phyloP scores from a whole-genome alignment of 495 filamentous ascomycete genomes.

The Letharia columbiana region DNA sequence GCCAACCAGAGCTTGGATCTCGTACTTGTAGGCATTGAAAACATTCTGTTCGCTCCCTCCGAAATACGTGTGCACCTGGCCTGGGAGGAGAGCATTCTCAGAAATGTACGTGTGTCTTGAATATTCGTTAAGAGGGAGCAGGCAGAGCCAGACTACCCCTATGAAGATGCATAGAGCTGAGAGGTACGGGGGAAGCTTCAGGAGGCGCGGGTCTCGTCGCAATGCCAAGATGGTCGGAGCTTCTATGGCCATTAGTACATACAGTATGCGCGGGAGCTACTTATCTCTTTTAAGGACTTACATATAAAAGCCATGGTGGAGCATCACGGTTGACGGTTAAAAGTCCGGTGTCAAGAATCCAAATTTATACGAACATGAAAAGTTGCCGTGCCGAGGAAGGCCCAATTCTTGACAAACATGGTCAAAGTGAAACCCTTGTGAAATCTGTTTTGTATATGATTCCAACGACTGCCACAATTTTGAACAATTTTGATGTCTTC shows the following conservation, averaged over 20 bases:
- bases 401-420: too few relatives aligned
- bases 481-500: too few relatives aligned
- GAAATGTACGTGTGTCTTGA: constrained; percentile 92
- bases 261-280: background rate
- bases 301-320: constrained; percentile 23
- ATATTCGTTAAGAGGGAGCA: constrained; percentile 89
- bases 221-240: constrained; percentile 32
- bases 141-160: constrained; percentile 83
- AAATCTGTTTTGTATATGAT: too few relatives aligned
- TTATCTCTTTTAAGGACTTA: constrained; percentile 12
- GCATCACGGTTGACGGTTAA: background rate
- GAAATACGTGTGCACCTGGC: constrained; percentile 97
- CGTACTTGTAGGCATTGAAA: constrained; percentile 84
- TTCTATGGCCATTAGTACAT: constrained; percentile 21
- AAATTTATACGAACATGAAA: too few relatives aligned
- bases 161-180: constrained; percentile 81
- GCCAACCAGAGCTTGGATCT: constrained; percentile 57
- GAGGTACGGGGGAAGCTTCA: constrained; percentile 69
- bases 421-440: too few relatives aligned
- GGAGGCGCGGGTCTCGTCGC: constrained; percentile 58
- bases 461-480: too few relatives aligned
- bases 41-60: constrained; percentile 91
- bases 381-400: too few relatives aligned
- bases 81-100: constrained; percentile 91
- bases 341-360: too few relatives aligned